Conservation (phyloP, 2,329 filamentous ascomycete species). For the Dothidotthia symphoricarpi region DNA sequence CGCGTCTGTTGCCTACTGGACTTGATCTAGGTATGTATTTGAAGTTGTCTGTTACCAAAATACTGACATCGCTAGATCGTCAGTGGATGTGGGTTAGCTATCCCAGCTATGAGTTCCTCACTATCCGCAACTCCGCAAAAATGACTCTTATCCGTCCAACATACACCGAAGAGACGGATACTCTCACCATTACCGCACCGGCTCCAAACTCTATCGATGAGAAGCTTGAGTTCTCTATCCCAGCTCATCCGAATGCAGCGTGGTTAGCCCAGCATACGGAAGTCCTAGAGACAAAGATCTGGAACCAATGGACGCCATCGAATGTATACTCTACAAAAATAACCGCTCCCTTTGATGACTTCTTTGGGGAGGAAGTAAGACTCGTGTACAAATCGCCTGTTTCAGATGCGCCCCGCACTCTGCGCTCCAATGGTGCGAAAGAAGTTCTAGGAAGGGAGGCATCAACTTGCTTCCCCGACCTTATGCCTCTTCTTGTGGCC, state of each 20-base stretch:
- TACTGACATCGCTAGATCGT: constrained; percentile 48
- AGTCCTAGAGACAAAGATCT: constrained; percentile 55
- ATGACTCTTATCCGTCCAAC: constrained; percentile 63
- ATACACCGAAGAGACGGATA: constrained; percentile 47
- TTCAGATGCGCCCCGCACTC: constrained; percentile 46
- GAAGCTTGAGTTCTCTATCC: constrained; percentile 49
- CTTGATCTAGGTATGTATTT: constrained; percentile 51
- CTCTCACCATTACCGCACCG: constrained; percentile 52
- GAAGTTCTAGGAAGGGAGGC: constrained; percentile 55
- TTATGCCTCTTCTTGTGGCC: constrained; percentile 57
- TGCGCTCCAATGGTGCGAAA: constrained; percentile 57
- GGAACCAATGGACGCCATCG: constrained; percentile 58
- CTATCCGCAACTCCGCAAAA: constrained; percentile 59
- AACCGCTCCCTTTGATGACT: constrained; percentile 55
- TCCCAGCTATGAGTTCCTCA: constrained; percentile 56
- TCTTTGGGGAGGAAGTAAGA: constrained; percentile 56
- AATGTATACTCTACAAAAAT: constrained; percentile 54
- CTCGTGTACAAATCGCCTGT: constrained; percentile 62
- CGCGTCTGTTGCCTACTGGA: constrained; percentile 55
- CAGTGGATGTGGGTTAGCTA: constrained; percentile 66
- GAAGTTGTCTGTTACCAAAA: not conserved
- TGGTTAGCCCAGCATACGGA: constrained; percentile 58
- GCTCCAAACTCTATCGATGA: constrained; percentile 36
- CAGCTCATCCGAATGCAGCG: constrained; percentile 53
- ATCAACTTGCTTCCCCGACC: constrained; percentile 59